Evolutionary conservation across 2,329 filamentous ascomycete genomes (phyloP), one percentile per base, ranked within the genome.

Genomic region (Xylaria sp.): DNA sequence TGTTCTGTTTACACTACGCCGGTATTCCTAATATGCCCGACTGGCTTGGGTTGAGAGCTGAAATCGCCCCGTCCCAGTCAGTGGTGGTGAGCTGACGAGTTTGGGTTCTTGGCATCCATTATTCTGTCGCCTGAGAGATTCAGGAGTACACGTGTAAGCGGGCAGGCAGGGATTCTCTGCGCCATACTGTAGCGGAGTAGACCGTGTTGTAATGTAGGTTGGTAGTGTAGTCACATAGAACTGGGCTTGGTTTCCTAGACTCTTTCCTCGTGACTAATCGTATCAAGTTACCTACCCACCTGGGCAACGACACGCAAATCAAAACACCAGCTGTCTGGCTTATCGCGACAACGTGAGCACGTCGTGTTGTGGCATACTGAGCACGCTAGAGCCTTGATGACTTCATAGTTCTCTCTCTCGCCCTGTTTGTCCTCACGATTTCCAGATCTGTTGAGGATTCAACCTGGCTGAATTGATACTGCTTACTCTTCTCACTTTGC

Each of bases 111-210:
- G 57, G 61, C 61, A 45, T 31, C 47, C 42, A 50, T 42, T 47
- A 33, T 54, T 60, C 25, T 57, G 51, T 56, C 52, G 61, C 57
- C 57, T 55, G 28, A 51, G 38, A 53, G 47, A 57, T 50, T 61
- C 61, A 64, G 61, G 61, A 64, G 61, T 64, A 60, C 61, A 64
- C 57, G 61, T 61, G 61, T 64, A 60, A 64, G 61, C 61, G 52
- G 47, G 52, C 61, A 47, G 47, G 52, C 61, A 57, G 57, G 61
- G 61, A 15, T 59, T 55, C 5, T 28, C 17, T 54, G 55, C 45
- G 52, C 57, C 57, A 57, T 63, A 46, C n/a, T n/a, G 25, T 35
- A 57, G 57, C 61, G 61, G 61, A 61, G 57, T 47, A 47, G 35
- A 47, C 56, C 53, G 54, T 33, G 38, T 50, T 46, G 15, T 19